Evolutionary conservation across 2,329 filamentous ascomycete genomes (phyloP), one percentile per base, ranked within the genome.

Genomic region (Trichoderma gracile): DNA sequence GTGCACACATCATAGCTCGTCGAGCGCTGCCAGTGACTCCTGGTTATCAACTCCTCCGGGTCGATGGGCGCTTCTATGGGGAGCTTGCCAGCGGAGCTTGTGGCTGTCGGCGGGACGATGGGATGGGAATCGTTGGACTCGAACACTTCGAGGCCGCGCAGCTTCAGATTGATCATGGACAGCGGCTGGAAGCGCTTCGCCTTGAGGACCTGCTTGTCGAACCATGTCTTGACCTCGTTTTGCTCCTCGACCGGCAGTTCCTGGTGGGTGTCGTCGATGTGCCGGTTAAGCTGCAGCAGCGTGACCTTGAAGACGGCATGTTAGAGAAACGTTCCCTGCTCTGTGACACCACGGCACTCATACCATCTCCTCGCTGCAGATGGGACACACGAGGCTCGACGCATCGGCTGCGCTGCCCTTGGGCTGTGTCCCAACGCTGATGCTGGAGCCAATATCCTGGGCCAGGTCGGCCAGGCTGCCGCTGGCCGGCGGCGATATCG

Each of bases 281-380:
- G 85, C 71, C 82, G 87, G 75, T 99, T 98, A 46, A 99, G 81
- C 79, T 99, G 95, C 45, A 99, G 80, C 55, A 99, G 80, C 15
- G 95, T 98, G 73, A 98, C 84, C 92, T 96, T 72, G 42, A 14
- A 46, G 4, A 63, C 15, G 25, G 8, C 49, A 52, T 52, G 25
- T 63, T 27, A 63, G 50, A 38, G 40, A 40, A 5, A 25, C 19
- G 42, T 19, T n/a, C 6, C 42, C 21, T 17, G 27, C 6, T 23
- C 43, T 40, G 23, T 15, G 19, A 2, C 19, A 25, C 45, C 54
- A 14, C 15, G n/a, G 49, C 43, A 30, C 33, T 72, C 79, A 68
- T 80, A 95, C 93, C 95, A 99, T 99, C 77, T 97, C 93, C 79
- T 98, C 96, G 71, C 89, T 93, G 78, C 95, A 99, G 74, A 99